Base-by-base conservation (phyloP, 129 eudicot species). In the Tagetes erecta region DNA sequence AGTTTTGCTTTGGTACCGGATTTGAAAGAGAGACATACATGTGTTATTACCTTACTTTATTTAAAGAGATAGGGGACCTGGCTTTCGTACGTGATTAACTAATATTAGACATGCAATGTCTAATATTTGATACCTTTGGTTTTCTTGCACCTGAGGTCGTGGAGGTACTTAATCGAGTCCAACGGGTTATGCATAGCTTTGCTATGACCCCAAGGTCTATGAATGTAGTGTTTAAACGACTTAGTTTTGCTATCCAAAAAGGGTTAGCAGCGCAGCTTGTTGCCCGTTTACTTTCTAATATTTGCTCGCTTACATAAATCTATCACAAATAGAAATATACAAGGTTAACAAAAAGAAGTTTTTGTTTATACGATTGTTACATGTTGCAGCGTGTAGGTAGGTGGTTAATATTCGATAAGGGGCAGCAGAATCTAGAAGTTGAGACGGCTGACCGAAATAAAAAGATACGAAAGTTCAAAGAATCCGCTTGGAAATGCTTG, bases 401-500 rank as follows among this genome's bases (percentile, higher is more conserved):
- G 70, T 56, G 89, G 67, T 72, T 92, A 74, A 92, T 92, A 72
- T 87, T 86, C 76, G 87, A 77, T 7, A 89, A 86, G 71, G 82
- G 76, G 63, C 64, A 79, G 46, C 82, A 81, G 66, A 65, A 67
- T 50, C 60, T 82, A 59, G 88, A 83, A 37, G 68, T 68, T 71
- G 92, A 87, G 78, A 74, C 86, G 7, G 90, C 84, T 78, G 91
- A 83, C 64, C 85, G 82, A 65, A 84, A 70, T 67, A 93, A 86
- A 80, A 93, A 78, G 82, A 73, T 93, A 59, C 60, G 87, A 5
- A 93, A 93, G 68, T 93, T 93, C 81, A 93, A 93, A 80, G 98
- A 93, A 76, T 93, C 96, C 53, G 92, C 98, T 10, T 93, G 98
- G 98, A 93, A 93, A 78, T 93, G 95, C 70, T 37, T 93, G 38